Conservation (phyloP, 495 filamentous ascomycete species). For the Neurospora intermedia region DNA sequence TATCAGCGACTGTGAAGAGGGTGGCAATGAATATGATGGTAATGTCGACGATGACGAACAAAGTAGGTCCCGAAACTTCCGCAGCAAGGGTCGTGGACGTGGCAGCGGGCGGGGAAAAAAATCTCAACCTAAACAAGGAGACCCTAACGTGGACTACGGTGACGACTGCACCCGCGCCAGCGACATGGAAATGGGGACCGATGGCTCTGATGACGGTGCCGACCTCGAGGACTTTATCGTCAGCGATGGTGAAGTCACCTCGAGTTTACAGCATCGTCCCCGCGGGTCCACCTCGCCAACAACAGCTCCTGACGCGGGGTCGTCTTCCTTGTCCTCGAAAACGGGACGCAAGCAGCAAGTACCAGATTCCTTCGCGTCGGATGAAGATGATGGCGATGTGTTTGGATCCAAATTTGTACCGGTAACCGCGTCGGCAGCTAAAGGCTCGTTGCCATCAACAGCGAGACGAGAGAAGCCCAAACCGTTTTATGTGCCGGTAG, state of each 20-base stretch:
- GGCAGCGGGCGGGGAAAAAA: slow-evolving; percentile 4
- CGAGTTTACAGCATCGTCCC: slow-evolving; percentile 18
- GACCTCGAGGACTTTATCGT: slow-evolving; percentile 38
- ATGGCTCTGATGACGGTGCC: slow-evolving; percentile 35
- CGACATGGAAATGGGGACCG: slow-evolving; percentile 29
- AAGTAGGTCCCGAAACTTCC: neutral
- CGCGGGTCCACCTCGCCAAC: slow-evolving; percentile 22
- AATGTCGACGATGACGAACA: slow-evolving; percentile 7
- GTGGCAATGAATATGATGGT: neutral
- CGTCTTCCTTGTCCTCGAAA: slow-evolving; percentile 7
- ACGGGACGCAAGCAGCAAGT: neutral
- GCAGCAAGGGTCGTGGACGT: neutral
- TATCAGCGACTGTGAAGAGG: slow-evolving; percentile 6
- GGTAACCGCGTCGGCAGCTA: neutral
- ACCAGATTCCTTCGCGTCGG: neutral
- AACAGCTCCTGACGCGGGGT: slow-evolving; percentile 5
- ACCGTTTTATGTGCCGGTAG: slow-evolving; percentile 24
- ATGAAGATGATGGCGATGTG: neutral
- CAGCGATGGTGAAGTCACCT: slow-evolving; percentile 29
- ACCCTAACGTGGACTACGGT: slow-evolving; percentile 32
- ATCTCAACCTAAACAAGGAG: slow-evolving; percentile 15
- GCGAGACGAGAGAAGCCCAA: neutral
- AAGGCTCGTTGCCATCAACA: neutral
- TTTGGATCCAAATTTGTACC: neutral
- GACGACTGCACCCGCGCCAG: slow-evolving; percentile 39